phyloP scores from a whole-genome alignment of 169 alveolate genomes.

The Neospora caninum region DNA sequence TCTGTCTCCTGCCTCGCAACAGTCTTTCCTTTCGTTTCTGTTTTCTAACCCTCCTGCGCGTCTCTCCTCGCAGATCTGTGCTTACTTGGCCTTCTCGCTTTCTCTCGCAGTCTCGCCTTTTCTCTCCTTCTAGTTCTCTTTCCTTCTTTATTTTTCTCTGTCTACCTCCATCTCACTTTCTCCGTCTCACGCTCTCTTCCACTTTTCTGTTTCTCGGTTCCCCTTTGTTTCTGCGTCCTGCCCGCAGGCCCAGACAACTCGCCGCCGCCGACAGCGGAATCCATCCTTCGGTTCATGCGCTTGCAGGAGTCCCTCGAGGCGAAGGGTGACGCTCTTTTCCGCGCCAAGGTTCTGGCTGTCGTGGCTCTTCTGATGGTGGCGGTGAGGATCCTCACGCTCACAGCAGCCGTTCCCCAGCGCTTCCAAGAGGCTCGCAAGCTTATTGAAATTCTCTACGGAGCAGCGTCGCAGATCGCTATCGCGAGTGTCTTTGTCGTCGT shows the following conservation, averaged over 20 bases:
- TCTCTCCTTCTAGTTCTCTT: neutral
- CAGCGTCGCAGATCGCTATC: neutral
- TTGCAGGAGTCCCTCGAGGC: conserved; percentile 50
- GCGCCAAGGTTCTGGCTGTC: conserved; percentile 48
- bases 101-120: neutral
- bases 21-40: too few relatives aligned
- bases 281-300: conserved; percentile 51
- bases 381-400: conserved; percentile 49
- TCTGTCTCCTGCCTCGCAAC: too few relatives aligned
- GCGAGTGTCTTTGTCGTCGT: neutral
- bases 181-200: neutral
- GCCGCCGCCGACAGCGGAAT: conserved; percentile 65
- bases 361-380: conserved; percentile 31
- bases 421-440: conserved; percentile 57
- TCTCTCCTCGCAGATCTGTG: too few relatives aligned
- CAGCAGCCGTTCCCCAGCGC: conserved; percentile 54
- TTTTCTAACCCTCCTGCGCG: too few relatives aligned
- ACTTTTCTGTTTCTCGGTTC: neutral
- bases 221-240: neutral
- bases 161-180: neutral
- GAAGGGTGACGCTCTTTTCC: conserved; percentile 34
- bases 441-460: neutral
- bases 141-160: neutral
- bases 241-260: neutral
- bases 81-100: neutral